These are phyloP conservation scores for Fusarium continuum DNA, from an alignment of 2,329 filamentous ascomycete species.

Conservation along the genomic window DNA sequence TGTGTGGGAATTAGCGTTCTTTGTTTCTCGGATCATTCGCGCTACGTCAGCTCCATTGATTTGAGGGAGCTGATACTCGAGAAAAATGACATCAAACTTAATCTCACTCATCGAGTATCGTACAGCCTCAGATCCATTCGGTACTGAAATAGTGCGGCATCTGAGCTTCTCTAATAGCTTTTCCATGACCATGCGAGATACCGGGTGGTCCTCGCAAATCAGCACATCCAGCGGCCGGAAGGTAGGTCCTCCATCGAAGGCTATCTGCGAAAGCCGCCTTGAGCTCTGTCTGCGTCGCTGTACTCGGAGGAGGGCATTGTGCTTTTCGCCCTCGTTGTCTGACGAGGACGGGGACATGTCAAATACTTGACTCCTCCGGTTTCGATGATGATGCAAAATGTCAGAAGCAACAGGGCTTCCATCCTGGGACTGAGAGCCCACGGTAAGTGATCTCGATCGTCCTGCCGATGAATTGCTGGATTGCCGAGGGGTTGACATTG, in stretches of 20 bases:
- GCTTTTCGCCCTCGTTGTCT: slow-evolving; percentile 93
- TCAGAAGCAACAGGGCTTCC: slow-evolving; percentile 78
- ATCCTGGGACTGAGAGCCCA: slow-evolving; percentile 95
- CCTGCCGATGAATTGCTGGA: slow-evolving; percentile 68
- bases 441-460: slow-evolving; percentile 86
- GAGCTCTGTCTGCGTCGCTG: slow-evolving; percentile 95
- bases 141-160: slow-evolving; percentile 91
- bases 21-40: slow-evolving; percentile 96
- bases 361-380: slow-evolving; percentile 92
- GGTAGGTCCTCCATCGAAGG: slow-evolving; percentile 80
- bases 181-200: slow-evolving; percentile 98
- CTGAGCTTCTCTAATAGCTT: slow-evolving; percentile 93
- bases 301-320: slow-evolving; percentile 88
- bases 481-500: slow-evolving; percentile 67
- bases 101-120: slow-evolving; percentile 96
- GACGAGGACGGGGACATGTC: slow-evolving; percentile 98
- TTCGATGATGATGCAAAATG: slow-evolving; percentile 80
- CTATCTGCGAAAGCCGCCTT: slow-evolving; percentile 91
- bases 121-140: slow-evolving; percentile 90
- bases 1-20: slow-evolving; percentile 92
- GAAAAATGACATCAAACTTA: slow-evolving; percentile 98
- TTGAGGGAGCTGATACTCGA: slow-evolving; percentile 94
- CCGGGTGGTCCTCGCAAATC: slow-evolving; percentile 97
- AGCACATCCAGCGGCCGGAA: slow-evolving; percentile 93
- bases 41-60: slow-evolving; percentile 96